Evolutionary conservation across 1,139 yeast species (phyloP).

Genomic region (Saccharomyces hybrid): DNA sequence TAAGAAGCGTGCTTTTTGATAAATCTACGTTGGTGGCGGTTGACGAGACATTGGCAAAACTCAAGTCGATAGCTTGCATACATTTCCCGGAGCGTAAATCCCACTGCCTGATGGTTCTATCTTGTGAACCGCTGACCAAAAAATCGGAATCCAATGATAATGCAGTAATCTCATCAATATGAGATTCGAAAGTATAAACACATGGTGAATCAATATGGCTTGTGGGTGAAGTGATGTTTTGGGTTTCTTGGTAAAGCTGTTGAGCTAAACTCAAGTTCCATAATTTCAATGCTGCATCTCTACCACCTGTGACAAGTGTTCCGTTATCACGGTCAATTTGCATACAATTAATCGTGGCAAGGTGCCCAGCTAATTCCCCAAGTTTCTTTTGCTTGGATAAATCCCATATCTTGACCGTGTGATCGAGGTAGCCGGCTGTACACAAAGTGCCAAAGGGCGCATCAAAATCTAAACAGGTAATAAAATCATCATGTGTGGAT

Average conservation of each 20-base stretch:
- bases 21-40: constrained; percentile 8
- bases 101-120: constrained; percentile 71
- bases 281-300: constrained; percentile 52
- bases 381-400: constrained; percentile 45
- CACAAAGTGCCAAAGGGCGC: constrained; percentile 67
- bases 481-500: constrained; percentile 44
- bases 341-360: constrained; percentile 50
- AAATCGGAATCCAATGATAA: constrained; percentile 50
- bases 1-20: constrained; percentile 8
- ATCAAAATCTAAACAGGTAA: constrained; percentile 57
- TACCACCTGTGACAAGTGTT: constrained; percentile 52
- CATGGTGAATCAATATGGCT: constrained; percentile 22
- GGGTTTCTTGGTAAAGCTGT: constrained; percentile 21
- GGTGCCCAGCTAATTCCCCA: constrained; percentile 47
- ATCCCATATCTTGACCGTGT: constrained; percentile 83
- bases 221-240: constrained; percentile 24
- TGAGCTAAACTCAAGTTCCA: constrained; percentile 44
- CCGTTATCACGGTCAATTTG: constrained; percentile 44
- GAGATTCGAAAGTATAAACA: constrained; percentile 50
- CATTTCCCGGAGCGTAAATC: constrained; percentile 71
- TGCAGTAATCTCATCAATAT: constrained; percentile 57
- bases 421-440: constrained; percentile 66
- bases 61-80: constrained; percentile 31
- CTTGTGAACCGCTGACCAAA: constrained; percentile 88
- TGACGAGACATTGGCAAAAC: constrained; percentile 14